Conservation (phyloP, 2,329 filamentous ascomycete genomes). For the Colletotrichum sp. region DNA sequence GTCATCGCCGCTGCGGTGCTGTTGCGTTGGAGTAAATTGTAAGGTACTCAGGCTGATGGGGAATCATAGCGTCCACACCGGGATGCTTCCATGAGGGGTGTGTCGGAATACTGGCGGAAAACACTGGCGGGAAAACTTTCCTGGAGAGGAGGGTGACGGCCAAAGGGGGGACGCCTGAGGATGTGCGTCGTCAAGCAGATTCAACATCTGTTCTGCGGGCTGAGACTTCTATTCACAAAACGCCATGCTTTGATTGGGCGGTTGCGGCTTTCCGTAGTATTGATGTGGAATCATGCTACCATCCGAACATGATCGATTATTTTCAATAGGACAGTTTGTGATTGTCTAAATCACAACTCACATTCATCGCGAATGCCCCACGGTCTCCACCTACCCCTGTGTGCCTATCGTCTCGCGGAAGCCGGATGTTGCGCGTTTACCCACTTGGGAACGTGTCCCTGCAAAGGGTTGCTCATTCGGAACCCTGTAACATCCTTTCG, state of each 20-base stretch:
- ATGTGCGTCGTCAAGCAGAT: background rate
- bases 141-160: background rate
- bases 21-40: conserved; percentile 45
- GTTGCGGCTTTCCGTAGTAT: background rate
- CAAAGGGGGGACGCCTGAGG: background rate
- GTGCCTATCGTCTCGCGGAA: background rate
- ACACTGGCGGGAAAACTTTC: background rate
- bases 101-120: background rate
- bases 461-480: background rate
- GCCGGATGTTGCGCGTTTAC: background rate
- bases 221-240: background rate
- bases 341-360: background rate
- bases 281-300: background rate
- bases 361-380: background rate
- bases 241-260: background rate
- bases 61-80: background rate
- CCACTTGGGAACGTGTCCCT: background rate
- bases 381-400: background rate
- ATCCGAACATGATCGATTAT: background rate
- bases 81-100: background rate
- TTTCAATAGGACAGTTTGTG: background rate
- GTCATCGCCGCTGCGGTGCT: conserved; percentile 65
- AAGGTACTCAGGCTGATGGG: background rate
- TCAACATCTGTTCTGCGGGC: background rate
- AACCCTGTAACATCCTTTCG: background rate